A percentile compares a stretch with the other conserved stretches of the same genome.
Evolutionary conservation across 2,329 filamentous ascomycete species (phyloP).

Genomic region (Fusarium austroafricanum): DNA sequence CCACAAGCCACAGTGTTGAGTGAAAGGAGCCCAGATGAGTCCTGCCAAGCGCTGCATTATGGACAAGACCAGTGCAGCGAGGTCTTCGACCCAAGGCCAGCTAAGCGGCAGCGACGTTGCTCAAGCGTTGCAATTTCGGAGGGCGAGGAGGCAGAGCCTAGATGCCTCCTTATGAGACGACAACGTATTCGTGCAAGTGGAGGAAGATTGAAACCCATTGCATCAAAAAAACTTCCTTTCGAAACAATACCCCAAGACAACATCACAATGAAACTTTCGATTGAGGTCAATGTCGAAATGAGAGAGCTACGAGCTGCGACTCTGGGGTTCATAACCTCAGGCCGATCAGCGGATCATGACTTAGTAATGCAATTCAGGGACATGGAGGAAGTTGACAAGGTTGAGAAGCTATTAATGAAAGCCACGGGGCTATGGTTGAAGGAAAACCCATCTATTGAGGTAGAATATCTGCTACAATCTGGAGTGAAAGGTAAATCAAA

Average conservation of each 20-base stretch:
- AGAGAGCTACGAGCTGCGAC: conserved; percentile 18
- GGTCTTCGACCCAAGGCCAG: background rate
- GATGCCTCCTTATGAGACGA: conserved; percentile 37
- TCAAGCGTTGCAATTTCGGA: conserved; percentile 12
- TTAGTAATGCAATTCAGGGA: conserved; percentile 36
- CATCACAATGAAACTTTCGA: conserved; percentile 30
- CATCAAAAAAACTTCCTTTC: conserved; percentile 42
- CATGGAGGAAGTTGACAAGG: conserved; percentile 41
- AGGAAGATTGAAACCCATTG: conserved; percentile 36
- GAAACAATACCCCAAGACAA: conserved; percentile 41
- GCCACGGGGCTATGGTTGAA: conserved; percentile 41
- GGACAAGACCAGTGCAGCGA: background rate
- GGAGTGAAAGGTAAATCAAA: conserved; percentile 45
- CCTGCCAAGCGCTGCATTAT: background rate
- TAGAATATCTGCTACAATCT: conserved; percentile 45
- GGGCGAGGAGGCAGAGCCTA: conserved; percentile 26
- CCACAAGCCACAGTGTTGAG: conserved; percentile 7
- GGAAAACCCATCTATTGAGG: conserved; percentile 13
- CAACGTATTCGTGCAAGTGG: conserved; percentile 29
- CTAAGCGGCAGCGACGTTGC: conserved; percentile 18
- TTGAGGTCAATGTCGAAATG: conserved; percentile 13
- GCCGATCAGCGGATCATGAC: conserved; percentile 9
- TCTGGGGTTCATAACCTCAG: conserved; percentile 16
- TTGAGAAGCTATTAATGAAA: conserved; percentile 39
- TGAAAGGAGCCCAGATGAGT: background rate